Conservation (phyloP, 78 protist genomes). For the Dictyostelium firmibasis region DNA sequence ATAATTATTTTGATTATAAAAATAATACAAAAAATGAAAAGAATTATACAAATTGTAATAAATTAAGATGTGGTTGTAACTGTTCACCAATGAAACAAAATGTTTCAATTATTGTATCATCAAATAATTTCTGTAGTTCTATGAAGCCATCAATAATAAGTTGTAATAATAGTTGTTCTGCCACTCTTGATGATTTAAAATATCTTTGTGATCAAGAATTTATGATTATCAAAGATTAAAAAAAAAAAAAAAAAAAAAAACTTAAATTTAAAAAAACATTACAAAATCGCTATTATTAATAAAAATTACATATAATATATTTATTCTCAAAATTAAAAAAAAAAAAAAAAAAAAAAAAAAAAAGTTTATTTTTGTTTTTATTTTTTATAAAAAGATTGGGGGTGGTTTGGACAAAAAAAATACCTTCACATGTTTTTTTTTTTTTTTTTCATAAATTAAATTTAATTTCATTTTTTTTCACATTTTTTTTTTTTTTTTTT, state of each 20-base stretch:
- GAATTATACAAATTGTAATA: not conserved
- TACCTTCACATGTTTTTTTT: not conserved
- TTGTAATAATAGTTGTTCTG: not conserved
- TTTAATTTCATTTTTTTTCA: not conserved
- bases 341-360: too few relatives aligned
- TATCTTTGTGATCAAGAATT: not conserved
- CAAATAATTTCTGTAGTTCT: not conserved
- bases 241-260: not conserved
- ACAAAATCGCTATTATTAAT: not conserved
- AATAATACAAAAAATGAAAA: not conserved
- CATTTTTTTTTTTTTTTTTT: not conserved
- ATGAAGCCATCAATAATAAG: not conserved
- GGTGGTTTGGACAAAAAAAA: too few relatives aligned
- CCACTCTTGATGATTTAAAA: not conserved
- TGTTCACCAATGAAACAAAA: not conserved
- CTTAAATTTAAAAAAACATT: too few relatives aligned
- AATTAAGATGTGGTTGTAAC: not conserved
- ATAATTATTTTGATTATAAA: constrained; percentile 1
- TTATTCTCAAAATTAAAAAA: too few relatives aligned
- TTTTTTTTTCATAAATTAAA: not conserved
- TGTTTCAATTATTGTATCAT: not conserved
- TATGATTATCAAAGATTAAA: not conserved
- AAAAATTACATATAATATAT: too few relatives aligned
- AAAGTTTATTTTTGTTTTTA: not conserved
- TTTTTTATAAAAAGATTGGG: too few relatives aligned